Percentiles rank a stretch among this genome's conserved stretches.
Conservation (phyloP, 2,329 filamentous ascomycete genomes). For the Huntiella omanensis region DNA sequence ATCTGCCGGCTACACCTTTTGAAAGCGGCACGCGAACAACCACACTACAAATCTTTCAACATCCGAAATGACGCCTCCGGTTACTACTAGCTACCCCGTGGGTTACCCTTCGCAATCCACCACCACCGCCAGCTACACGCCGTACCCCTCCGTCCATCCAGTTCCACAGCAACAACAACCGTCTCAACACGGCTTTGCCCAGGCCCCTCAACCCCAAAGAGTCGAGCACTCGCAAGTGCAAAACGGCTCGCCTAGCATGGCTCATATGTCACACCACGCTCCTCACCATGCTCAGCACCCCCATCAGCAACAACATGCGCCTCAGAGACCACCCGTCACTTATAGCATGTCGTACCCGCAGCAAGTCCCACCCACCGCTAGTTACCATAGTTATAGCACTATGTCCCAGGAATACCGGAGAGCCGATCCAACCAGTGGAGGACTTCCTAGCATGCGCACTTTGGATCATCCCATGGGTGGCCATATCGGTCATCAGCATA, state of each 20-base stretch:
- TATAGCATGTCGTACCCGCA: conserved; percentile 10
- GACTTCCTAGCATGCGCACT: conserved; percentile 23
- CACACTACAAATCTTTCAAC: neutral
- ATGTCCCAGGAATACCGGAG: conserved; percentile 10
- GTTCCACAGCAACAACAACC: neutral
- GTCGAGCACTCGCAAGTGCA: conserved; percentile 9
- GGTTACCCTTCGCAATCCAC: conserved; percentile 5
- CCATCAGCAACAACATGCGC: conserved; percentile 6
- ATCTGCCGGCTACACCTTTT: too few species aligned
- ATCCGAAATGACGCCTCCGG: conserved; percentile 5
- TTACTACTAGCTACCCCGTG: conserved; percentile 2
- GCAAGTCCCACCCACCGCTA: conserved; percentile 3
- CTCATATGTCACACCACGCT: conserved; percentile 1
- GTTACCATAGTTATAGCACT: conserved; percentile 6
- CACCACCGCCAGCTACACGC: conserved; percentile 1
- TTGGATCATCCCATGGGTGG: conserved; percentile 16
- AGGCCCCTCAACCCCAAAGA: conserved; percentile 5
- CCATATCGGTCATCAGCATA: conserved; percentile 1
- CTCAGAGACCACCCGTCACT: conserved; percentile 5
- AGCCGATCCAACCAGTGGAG: conserved; percentile 5
- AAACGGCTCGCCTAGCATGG: conserved; percentile 6
- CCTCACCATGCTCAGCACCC: conserved; percentile 1
- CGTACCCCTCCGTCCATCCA: neutral
- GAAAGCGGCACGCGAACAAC: too few species aligned
- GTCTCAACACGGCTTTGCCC: conserved; percentile 2